Percentiles rank a stretch among this genome's conserved stretches.
Evolutionary conservation across 2,329 filamentous ascomycete species (phyloP).

Genomic region (Amauroascus niger): DNA sequence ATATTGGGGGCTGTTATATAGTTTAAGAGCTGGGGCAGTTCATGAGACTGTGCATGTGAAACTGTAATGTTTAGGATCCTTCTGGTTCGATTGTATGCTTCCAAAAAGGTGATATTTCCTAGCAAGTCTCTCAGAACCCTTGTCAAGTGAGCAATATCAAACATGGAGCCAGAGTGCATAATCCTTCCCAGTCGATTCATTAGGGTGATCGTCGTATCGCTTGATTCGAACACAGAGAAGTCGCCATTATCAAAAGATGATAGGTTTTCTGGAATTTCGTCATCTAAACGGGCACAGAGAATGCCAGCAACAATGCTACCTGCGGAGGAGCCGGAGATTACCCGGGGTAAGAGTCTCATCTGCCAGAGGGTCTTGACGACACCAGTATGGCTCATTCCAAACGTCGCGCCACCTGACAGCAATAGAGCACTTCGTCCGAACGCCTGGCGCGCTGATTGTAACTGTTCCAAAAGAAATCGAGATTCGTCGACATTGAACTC

Average conservation of each 20-base stretch:
- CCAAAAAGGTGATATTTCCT: slow-evolving; percentile 87
- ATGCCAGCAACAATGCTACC: slow-evolving; percentile 79
- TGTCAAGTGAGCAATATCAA: slow-evolving; percentile 72
- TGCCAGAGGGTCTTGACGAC: slow-evolving; percentile 75
- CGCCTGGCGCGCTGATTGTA: slow-evolving; percentile 63
- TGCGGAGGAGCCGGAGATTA: slow-evolving; percentile 79
- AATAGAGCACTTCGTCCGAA: slow-evolving; percentile 78
- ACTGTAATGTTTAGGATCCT: slow-evolving; percentile 91
- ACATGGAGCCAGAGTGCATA: slow-evolving; percentile 71
- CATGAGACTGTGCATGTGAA: slow-evolving; percentile 76
- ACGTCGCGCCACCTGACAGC: slow-evolving; percentile 75
- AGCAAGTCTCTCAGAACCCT: slow-evolving; percentile 71
- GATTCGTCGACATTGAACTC: slow-evolving; percentile 48
- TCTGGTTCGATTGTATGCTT: slow-evolving; percentile 89
- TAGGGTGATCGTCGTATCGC: slow-evolving; percentile 50
- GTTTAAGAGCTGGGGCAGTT: slow-evolving; percentile 77
- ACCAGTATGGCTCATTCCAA: slow-evolving; percentile 86
- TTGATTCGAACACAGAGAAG: slow-evolving; percentile 65
- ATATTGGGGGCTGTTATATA: slow-evolving; percentile 91
- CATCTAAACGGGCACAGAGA: slow-evolving; percentile 66
- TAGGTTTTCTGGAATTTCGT: slow-evolving; percentile 63
- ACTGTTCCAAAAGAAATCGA: slow-evolving; percentile 54
- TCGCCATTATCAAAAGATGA: slow-evolving; percentile 68
- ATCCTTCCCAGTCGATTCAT: slow-evolving; percentile 61
- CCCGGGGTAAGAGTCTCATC: slow-evolving; percentile 63